Base-by-base conservation (phyloP, 169 alveolate genomes). In the Cystoisospora suis region DNA sequence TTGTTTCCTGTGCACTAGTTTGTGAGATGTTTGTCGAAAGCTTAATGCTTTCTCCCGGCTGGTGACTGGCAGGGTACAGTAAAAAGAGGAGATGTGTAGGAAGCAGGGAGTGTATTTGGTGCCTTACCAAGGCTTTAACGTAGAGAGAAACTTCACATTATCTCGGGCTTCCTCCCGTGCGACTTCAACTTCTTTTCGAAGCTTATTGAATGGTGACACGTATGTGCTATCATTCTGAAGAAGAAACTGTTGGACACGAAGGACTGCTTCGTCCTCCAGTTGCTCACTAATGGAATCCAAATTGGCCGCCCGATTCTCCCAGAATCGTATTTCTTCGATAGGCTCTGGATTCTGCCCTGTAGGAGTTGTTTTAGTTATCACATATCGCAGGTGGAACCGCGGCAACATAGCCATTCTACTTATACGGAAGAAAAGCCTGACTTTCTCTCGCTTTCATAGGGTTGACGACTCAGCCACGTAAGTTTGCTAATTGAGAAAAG, bases 111-210 rank as follows among this genome's bases (percentile, higher is more conserved):
- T 12, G 23, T 53, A 15, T 15, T 53, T 15, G 29, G 75, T 61
- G 34, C 0, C 79, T n/a, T 80, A 92, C 90, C 69, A 94, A 12
- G 95, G 97, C 69, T 94, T 91, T 46, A 97, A 94, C 58, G 98
- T 93, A 34, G 88, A 81, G 81, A 97, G 93, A 90, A 94, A 97
- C 90, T 94, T 96, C 83, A 93, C 97, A 92, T 98, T 98, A 90
- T 96, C 98, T 87, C 96, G 96, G 9, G 98, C 98, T 93, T 98
- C 99, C 53, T 94, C 95, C 77, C 98, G 96, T 1, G 98, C 98
- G 77, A 94, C 94, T 86, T 97, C 96, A 3, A 98, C 98, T 87
- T 97, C 99, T 81, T 95, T 95, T 87, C 96, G 95, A 38, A 98
- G 96, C 93, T 96, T 96, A 17, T 96, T 90, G 93, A 98, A 98